These are phyloP conservation scores for Sarcomyxa edulis DNA, from an alignment of 768 basidiomycete genomes.

Conservation along the genomic window DNA sequence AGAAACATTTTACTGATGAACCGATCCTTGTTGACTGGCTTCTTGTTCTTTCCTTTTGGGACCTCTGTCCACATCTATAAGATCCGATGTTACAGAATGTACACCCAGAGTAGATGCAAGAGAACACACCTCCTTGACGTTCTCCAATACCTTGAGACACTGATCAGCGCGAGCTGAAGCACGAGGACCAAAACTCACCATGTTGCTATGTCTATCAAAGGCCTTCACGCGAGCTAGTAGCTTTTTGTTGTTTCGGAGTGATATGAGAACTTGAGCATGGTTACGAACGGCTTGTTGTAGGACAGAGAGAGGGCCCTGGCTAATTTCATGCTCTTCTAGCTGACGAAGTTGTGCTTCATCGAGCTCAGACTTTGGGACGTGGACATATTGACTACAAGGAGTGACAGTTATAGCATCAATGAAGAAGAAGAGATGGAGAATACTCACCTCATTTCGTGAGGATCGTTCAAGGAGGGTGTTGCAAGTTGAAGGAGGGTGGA, in stretches of 20 bases:
- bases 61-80: conserved; percentile 98
- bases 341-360: conserved; percentile 95
- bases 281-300: conserved; percentile 97
- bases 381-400: conserved; percentile 82
- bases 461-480: conserved; percentile 9
- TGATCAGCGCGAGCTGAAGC: background rate
- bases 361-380: conserved; percentile 94
- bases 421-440: conserved; percentile 1
- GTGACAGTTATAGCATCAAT: conserved; percentile 1
- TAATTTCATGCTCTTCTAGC: conserved; percentile 97
- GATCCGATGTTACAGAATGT: background rate
- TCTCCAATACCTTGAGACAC: conserved; percentile 79
- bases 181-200: conserved; percentile 53
- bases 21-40: conserved; percentile 97
- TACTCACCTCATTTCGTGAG: conserved; percentile 31
- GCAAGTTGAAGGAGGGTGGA: no score
- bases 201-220: conserved; percentile 97
- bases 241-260: conserved; percentile 97
- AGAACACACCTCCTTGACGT: conserved; percentile 87
- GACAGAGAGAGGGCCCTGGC: conserved; percentile 94
- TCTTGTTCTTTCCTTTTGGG: conserved; percentile 98
- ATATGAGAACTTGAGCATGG: conserved; percentile 96
- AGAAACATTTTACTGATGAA: conserved; percentile 99
- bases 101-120: background rate
- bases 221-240: conserved; percentile 93